phyloP scores from a whole-genome alignment of 345 rosid genomes.

The Populus davidiana region DNA sequence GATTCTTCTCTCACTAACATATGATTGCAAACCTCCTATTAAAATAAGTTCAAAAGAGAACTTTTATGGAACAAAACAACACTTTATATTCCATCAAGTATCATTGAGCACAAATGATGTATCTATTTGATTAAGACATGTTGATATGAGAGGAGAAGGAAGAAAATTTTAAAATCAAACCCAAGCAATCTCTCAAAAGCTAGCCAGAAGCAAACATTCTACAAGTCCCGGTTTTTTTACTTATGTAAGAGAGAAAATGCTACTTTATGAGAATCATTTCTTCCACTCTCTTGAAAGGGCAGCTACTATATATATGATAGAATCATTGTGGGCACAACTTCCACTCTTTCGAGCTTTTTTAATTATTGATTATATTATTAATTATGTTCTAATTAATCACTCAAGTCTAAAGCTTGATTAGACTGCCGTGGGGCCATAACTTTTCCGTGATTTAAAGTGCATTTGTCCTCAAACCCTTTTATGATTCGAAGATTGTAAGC shows the following conservation, averaged over 20 bases:
- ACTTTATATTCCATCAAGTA: conserved; percentile 38
- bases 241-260: not conserved
- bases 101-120: conserved; percentile 36
- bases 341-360: conserved; percentile 19
- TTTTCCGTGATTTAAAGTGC: conserved; percentile 36
- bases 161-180: not conserved
- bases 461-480: conserved; percentile 19
- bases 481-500: conserved; percentile 9
- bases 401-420: conserved; percentile 31
- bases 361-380: not conserved
- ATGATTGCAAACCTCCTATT: conserved; percentile 30
- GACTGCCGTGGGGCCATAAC: conserved; percentile 41
- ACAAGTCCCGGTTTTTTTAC: not conserved
- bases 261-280: not conserved
- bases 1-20: conserved; percentile 11
- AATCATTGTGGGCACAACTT: conserved; percentile 36
- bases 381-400: conserved; percentile 19
- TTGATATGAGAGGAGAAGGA: conserved; percentile 6
- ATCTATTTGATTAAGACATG: conserved; percentile 43
- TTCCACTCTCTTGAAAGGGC: not conserved
- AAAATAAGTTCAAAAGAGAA: conserved; percentile 43
- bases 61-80: conserved; percentile 36
- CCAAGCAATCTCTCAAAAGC: conserved; percentile 1
- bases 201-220: not conserved
- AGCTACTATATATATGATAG: not conserved